Evolutionary conservation across 352 stramenopile genomes (phyloP), one percentile per base, ranked within the genome.

Genomic region (Aphanomyces astaci): DNA sequence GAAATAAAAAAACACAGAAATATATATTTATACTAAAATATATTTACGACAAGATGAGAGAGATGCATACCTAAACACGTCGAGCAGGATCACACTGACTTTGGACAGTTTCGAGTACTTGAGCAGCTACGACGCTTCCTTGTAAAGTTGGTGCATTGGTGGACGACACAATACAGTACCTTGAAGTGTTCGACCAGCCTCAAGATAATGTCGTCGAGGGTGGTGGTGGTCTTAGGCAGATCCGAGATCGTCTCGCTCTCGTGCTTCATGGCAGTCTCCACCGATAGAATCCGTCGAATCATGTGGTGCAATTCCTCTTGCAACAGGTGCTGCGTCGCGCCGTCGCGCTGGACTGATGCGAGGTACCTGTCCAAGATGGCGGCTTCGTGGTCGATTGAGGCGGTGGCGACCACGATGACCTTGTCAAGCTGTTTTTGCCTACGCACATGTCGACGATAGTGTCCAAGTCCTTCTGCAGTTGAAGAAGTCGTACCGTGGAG

Each of bases 251-350:
- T 65, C 43, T 86, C 66, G 31, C 76, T 84, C 63, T 91, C 79
- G 13, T 77, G 71, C 57, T 72, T 70, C 32, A 89, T 70, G 4
- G 77, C 76, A 3, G 48, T 54, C 45, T 68, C 56, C 24, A 53
- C 22, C 5, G 64, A 73, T 17, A 91, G 51, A 63, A 91, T 89
- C 1, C 77, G 78, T 30, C 81, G 77, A 0, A 91, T 82, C 82
- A 91, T 91, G 28, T 77, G 72, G 24, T 87, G 88, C 2, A 91
- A 73, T n/a, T 91, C 82, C 30, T 87, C 76, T 30, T 80, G 79
- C 65, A 91, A 81, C 5, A 76, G 75, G 10, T 24, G 64, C n/a
- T 82, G 71, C 19, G 85, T 74, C 24, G 72, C 72, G 7, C 73
- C 65, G 32, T 90, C 73, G 1, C 49, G 67, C 28, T 76, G 74